These are phyloP conservation scores for Thozetella sp. DNA, from an alignment of 495 filamentous ascomycete species.

Conservation along the genomic window DNA sequence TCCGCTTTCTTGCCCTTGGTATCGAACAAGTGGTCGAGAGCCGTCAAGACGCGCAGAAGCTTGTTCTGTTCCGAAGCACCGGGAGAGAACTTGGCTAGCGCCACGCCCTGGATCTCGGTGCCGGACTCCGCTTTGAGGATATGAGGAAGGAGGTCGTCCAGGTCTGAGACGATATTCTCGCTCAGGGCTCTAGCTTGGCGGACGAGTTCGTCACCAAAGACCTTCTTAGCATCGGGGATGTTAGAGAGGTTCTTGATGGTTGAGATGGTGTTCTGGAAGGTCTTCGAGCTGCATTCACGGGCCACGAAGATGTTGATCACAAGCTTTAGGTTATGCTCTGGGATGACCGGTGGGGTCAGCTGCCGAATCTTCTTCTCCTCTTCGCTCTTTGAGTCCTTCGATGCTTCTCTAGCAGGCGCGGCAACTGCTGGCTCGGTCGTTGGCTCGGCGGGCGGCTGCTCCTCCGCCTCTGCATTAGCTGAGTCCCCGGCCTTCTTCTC, in stretches of 20 bases:
- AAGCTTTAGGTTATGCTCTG: slow-evolving; percentile 85
- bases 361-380: slow-evolving; percentile 69
- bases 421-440: slow-evolving; percentile 15
- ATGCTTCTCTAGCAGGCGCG: slow-evolving; percentile 37
- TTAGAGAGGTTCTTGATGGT: slow-evolving; percentile 97
- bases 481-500: slow-evolving; percentile 23
- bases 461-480: slow-evolving; percentile 19
- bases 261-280: slow-evolving; percentile 93
- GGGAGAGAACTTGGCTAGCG: slow-evolving; percentile 93
- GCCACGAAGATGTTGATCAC: slow-evolving; percentile 96
- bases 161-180: slow-evolving; percentile 78
- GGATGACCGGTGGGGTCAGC: slow-evolving; percentile 82
- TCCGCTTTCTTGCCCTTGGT: slow-evolving; percentile 62
- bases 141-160: slow-evolving; percentile 84
- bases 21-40: slow-evolving; percentile 94
- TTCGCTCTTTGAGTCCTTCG: slow-evolving; percentile 54
- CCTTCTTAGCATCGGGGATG: slow-evolving; percentile 84
- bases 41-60: slow-evolving; percentile 87
- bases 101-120: slow-evolving; percentile 92
- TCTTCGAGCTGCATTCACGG: slow-evolving; percentile 94
- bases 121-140: slow-evolving; percentile 85
- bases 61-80: slow-evolving; percentile 95
- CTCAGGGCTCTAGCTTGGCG: slow-evolving; percentile 81
- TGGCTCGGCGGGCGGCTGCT: slow-evolving; percentile 22
- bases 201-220: slow-evolving; percentile 91